A percentile compares a stretch with the other conserved stretches of the same genome.
These are phyloP conservation scores for Zymoseptoria pseudotritici DNA, from an alignment of 2,329 filamentous ascomycete genomes.

Conservation along the genomic window DNA sequence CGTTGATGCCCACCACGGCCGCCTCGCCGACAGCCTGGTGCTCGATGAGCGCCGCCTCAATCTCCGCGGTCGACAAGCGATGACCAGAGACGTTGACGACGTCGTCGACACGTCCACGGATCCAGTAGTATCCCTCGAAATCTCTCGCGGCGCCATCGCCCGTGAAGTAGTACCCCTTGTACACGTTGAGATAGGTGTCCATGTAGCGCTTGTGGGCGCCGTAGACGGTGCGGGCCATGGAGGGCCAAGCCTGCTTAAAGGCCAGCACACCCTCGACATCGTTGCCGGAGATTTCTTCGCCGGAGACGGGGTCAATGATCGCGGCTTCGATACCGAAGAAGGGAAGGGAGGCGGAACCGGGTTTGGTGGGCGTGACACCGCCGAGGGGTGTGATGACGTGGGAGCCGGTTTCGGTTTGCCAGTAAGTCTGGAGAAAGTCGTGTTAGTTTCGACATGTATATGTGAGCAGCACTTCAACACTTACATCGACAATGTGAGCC, in stretches of 20 bases:
- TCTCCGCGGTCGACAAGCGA: conserved; percentile 92
- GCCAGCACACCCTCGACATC: conserved; percentile 94
- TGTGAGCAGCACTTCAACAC: conserved; percentile 34
- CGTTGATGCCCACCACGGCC: conserved; percentile 84
- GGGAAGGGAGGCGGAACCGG: conserved; percentile 86
- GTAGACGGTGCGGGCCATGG: conserved; percentile 97
- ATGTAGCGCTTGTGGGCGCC: conserved; percentile 97
- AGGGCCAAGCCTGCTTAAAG: conserved; percentile 97
- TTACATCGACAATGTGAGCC: conserved; percentile 86
- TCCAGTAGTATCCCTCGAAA: conserved; percentile 99
- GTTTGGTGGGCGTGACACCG: conserved; percentile 92
- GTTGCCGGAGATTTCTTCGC: conserved; percentile 87
- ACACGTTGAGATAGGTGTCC: conserved; percentile 97
- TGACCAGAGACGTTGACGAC: conserved; percentile 98
- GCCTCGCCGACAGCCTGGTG: conserved; percentile 85
- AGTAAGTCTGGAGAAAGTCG: conserved; percentile 67
- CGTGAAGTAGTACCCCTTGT: conserved; percentile 96
- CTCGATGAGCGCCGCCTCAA: conserved; percentile 93
- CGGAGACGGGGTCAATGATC: conserved; percentile 93
- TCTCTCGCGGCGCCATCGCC: conserved; percentile 92
- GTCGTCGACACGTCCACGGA: conserved; percentile 94
- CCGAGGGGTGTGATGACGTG: conserved; percentile 91
- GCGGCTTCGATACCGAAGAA: conserved; percentile 98
- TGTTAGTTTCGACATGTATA: conserved; percentile 11
- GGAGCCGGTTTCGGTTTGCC: conserved; percentile 98